Evolutionary conservation across 2,329 filamentous ascomycete species (phyloP), one percentile per base, ranked within the genome.

Genomic region (Calonectria pseudoturangicola): DNA sequence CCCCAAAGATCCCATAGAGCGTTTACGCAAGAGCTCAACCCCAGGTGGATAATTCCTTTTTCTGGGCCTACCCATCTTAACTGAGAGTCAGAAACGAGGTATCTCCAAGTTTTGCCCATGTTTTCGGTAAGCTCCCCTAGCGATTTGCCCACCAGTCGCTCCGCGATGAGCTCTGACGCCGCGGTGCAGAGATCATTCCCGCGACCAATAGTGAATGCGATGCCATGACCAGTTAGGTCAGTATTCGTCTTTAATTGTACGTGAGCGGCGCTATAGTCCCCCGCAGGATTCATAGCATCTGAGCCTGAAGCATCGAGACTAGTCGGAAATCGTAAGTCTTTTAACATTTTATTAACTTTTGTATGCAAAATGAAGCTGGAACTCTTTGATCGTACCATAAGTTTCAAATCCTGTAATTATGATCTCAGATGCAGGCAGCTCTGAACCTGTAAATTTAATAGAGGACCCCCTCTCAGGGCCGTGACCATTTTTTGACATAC

Each of bases 1-100:
- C 94, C 95, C 95, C 95, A 98, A 18, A 98, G 90, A 84, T 98
- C 95, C 95, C 95, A 98, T 79, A 98, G 88, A 15, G 95, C 95
- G 83, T 98, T 98, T 78, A 97, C 94, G 18, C 98, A 93, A 47
- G 95, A 94, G 33, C 94, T 95, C 13, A 98, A 91, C 1, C 95
- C 95, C 9, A 98, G 93, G 84, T 98, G 95, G 77, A 97, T 97
- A 47, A 98, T 95, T 73, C 95, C 95, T 86, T 98, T 98, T 81
- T 98, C 95, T 0, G 95, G 95, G 0, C 95, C 95, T 81, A 98
- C 96, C 95, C 95, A 98, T 70, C 95, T 93, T 66, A 98, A 89
- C 84, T 98, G 95, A 77, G 92, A 94, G 88, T 98, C 95, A 75
- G 93, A 93, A 78, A 97, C 95, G 15, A 98, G 91, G 84, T 97